A percentile compares a stretch with the other conserved stretches of the same genome.
Evolutionary conservation across 2,329 filamentous ascomycete genomes (phyloP).

Genomic region (Aspergillus hortae): DNA sequence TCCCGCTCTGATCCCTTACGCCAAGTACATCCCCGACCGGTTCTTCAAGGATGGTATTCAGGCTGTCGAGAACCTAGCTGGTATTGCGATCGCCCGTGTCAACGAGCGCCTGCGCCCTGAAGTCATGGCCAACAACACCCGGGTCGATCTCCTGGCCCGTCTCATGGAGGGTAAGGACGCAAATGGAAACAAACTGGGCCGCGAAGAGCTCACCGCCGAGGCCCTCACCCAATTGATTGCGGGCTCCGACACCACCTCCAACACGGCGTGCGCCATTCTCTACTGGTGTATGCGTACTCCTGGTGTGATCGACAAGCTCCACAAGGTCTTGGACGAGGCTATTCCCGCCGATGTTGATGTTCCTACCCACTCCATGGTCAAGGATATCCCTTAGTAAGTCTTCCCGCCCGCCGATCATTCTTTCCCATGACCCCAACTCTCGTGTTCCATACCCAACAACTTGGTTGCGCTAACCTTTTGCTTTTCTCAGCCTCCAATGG

Average conservation of each 20-base stretch:
- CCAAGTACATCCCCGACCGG: slow-evolving; percentile 73
- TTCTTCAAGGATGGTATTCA: slow-evolving; percentile 74
- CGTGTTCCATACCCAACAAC: no score
- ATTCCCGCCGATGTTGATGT: slow-evolving; percentile 61
- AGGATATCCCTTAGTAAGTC: slow-evolving; percentile 65
- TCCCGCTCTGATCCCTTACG: slow-evolving; percentile 73
- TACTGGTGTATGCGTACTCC: slow-evolving; percentile 71
- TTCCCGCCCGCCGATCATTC: neutral
- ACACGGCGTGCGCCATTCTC: slow-evolving; percentile 76
- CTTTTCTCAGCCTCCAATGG: slow-evolving; percentile 51
- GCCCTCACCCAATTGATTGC: slow-evolving; percentile 83
- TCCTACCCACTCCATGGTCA: slow-evolving; percentile 68
- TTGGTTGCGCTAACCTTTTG: neutral
- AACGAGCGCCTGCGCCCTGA: slow-evolving; percentile 68
- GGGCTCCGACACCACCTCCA: slow-evolving; percentile 64
- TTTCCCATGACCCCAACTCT: neutral
- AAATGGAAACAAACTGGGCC: slow-evolving; percentile 68
- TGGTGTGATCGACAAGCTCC: slow-evolving; percentile 67
- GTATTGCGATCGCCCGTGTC: slow-evolving; percentile 82
- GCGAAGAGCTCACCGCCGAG: slow-evolving; percentile 81
- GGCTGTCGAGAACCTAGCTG: slow-evolving; percentile 76
- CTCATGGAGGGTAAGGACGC: slow-evolving; percentile 85
- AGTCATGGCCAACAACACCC: slow-evolving; percentile 55
- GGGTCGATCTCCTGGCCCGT: slow-evolving; percentile 75
- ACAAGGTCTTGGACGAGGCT: slow-evolving; percentile 68